phyloP scores from a whole-genome alignment of 768 basidiomycete genomes.

The Cubamyces sp. region DNA sequence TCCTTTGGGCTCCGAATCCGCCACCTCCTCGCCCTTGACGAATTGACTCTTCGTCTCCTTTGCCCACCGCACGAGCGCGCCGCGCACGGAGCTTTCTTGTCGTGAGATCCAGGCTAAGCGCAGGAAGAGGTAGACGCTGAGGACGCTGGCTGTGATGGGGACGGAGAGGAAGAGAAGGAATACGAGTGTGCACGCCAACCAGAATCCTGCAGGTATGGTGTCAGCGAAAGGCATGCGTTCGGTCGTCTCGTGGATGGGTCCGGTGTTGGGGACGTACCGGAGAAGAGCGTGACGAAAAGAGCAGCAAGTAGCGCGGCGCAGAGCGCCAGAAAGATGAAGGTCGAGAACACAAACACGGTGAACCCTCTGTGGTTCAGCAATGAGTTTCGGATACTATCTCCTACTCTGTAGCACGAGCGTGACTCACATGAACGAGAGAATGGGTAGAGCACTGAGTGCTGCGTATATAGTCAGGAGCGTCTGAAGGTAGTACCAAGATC shows the following conservation, averaged over 20 bases:
- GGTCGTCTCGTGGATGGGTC: neutral
- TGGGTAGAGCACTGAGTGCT: conserved; percentile 26
- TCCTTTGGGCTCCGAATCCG: neutral
- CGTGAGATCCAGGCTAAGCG: conserved; percentile 20
- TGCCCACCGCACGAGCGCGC: conserved; percentile 16
- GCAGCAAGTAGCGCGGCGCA: conserved; percentile 19
- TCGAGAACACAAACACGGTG: conserved; percentile 28
- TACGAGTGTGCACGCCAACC: conserved; percentile 26
- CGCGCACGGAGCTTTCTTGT: conserved; percentile 18
- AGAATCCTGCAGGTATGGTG: conserved; percentile 10
- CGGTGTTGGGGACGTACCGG: conserved; percentile 16
- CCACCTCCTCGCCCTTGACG: neutral
- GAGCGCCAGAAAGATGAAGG: conserved; percentile 25
- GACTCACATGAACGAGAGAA: conserved; percentile 30
- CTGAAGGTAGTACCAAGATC: neutral
- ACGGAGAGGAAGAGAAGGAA: conserved; percentile 25
- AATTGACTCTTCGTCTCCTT: conserved; percentile 22
- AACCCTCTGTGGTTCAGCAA: conserved; percentile 19
- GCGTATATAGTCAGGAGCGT: conserved; percentile 25
- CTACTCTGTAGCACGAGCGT: too few relatives aligned
- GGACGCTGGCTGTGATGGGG: conserved; percentile 11
- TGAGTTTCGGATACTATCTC: too few relatives aligned
- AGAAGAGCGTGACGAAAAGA: conserved; percentile 17
- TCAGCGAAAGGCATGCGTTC: neutral
- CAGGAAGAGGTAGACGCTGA: conserved; percentile 20